Evolutionary conservation across 2,329 filamentous ascomycete genomes (phyloP), one percentile per base, ranked within the genome.

Genomic region (Penicillium glabrum): DNA sequence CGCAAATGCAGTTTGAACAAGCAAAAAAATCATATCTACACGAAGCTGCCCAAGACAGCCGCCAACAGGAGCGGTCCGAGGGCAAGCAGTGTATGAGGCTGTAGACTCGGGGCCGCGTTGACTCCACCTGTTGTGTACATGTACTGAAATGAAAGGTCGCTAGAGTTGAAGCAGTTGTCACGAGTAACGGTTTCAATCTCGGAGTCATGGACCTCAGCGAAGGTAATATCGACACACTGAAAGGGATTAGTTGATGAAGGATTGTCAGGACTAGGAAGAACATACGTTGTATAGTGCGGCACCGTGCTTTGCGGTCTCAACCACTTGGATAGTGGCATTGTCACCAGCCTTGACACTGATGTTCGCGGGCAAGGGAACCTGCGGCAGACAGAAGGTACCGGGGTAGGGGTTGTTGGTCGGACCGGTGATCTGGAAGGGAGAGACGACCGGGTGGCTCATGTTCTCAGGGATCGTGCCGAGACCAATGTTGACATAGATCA

Each of bases 171-270:
- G 82, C 93, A 98, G 77, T 96, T 97, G 14, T 85, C 82, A 57
- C 82, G 79, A 71, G 89, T 96, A 63, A 97, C 90, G 64, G 88
- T 80, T 54, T 79, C 80, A 49, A 96, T 86, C 70, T 64, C 59
- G 1, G 58, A n/a, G 37, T 96, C 89, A 67, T 86, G 79, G 24
- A 90, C 89, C 1, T 92, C 89, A 47, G 88, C 90, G 67, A 98
- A 96, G 46, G 89, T 93, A 68, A 98, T 96, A 71, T 98, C 93
- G 65, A 96, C 93, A 72, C 95, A 98, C 91, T 96, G 57, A 49
- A 19, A 33, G 3, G 3, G n/a, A 46, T 44, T 45, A 54, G 57
- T 27, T 46, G 57, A 33, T 41, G 19, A 3, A 10, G 19, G 14
- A 24, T 16, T 14, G 13, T 21, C 8, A 27, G n/a, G 19, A 19